phyloP scores from a whole-genome alignment of 306 rosid genomes.

The Arachis hypogaea region DNA sequence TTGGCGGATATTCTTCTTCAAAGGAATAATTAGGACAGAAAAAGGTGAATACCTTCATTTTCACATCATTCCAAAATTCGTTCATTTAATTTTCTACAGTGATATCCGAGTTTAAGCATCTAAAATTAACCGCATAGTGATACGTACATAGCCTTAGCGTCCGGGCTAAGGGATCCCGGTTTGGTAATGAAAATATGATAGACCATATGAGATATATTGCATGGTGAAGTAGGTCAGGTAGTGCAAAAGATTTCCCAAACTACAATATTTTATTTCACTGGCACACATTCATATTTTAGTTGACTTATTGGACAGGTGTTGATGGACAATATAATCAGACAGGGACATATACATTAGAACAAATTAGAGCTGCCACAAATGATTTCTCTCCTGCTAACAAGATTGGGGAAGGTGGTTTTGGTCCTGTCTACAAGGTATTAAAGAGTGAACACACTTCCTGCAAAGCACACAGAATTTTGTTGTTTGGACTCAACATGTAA shows the following conservation, averaged over 20 bases:
- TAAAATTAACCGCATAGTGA: not conserved
- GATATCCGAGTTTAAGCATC: constrained; percentile 17
- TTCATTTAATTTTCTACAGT: constrained; percentile 1
- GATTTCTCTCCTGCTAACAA: constrained; percentile 56
- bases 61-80: constrained; percentile 7
- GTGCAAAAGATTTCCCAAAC: not conserved
- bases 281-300: constrained; percentile 3
- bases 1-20: constrained; percentile 42
- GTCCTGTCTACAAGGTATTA: constrained; percentile 69
- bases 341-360: constrained; percentile 48
- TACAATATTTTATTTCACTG: not conserved
- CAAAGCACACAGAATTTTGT: constrained; percentile 7
- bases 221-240: not conserved
- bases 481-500: not conserved
- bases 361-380: constrained; percentile 63
- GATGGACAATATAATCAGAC: constrained; percentile 41
- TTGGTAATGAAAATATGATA: not conserved
- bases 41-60: constrained; percentile 34
- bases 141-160: not conserved
- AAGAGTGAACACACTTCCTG: not conserved
- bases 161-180: not conserved
- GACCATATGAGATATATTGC: not conserved
- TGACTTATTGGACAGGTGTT: constrained; percentile 36
- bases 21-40: constrained; percentile 31
- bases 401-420: constrained; percentile 88